These are phyloP conservation scores for Eucalyptus marginata DNA, from an alignment of 345 rosid species.

Conservation along the genomic window DNA sequence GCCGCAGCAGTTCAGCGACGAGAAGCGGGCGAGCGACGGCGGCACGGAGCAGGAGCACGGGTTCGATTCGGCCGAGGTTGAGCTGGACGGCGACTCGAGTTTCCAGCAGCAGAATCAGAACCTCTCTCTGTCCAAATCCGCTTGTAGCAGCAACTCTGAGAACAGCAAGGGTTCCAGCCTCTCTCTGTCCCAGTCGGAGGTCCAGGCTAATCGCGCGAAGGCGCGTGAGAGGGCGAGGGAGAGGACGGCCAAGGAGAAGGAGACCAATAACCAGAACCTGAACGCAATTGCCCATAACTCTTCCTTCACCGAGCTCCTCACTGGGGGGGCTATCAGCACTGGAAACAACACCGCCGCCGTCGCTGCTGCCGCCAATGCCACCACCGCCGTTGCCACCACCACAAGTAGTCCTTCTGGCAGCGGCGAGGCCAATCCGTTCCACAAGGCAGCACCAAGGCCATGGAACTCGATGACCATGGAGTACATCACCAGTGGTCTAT, in stretches of 20 bases:
- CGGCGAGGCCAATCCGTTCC: slow-evolving; percentile 18
- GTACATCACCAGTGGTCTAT: slow-evolving; percentile 34
- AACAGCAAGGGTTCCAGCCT: slow-evolving; percentile 79
- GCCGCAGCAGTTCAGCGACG: slow-evolving; percentile 51
- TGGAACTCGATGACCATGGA: slow-evolving; percentile 68
- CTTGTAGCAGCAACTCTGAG: slow-evolving; percentile 91
- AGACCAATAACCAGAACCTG: slow-evolving; percentile 6
- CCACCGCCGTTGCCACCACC: background rate
- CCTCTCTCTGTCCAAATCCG: slow-evolving; percentile 67
- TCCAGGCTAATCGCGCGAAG: slow-evolving; percentile 24
- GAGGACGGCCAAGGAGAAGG: slow-evolving; percentile 78
- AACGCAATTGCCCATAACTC: slow-evolving; percentile 37
- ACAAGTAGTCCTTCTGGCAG: slow-evolving; percentile 21
- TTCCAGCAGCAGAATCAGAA: slow-evolving; percentile 37
- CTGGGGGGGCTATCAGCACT: slow-evolving; percentile 40
- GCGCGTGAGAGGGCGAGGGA: slow-evolving; percentile 75
- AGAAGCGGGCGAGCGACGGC: slow-evolving; percentile 32
- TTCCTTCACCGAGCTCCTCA: slow-evolving; percentile 79
- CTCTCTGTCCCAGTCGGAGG: slow-evolving; percentile 66
- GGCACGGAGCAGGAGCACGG: slow-evolving; percentile 15
- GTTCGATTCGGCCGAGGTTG: slow-evolving; percentile 47
- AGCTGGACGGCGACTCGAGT: slow-evolving; percentile 26
- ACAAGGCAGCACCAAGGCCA: slow-evolving; percentile 22
- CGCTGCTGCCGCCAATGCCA: background rate
- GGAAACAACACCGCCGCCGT: background rate